phyloP scores from a whole-genome alignment of 768 basidiomycete genomes.

The Auricularia sp. region DNA sequence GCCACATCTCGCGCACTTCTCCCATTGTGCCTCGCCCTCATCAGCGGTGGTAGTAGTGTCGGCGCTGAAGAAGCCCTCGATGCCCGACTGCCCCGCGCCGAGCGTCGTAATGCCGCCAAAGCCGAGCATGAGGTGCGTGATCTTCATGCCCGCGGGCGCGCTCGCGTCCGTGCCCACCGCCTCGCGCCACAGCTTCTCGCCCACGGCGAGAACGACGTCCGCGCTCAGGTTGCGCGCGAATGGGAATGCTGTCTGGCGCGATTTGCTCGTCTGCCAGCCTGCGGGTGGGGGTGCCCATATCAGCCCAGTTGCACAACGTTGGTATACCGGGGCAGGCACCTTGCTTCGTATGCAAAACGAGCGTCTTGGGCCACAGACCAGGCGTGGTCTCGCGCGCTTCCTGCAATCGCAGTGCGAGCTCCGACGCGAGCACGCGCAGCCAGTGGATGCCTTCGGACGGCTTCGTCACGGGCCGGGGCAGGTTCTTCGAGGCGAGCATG shows the following conservation, averaged over 20 bases:
- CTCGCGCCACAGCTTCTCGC: conserved; percentile 79
- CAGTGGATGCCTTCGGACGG: conserved; percentile 74
- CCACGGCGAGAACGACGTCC: conserved; percentile 65
- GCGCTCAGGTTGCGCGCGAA: conserved; percentile 65
- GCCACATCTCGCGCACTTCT: conserved; percentile 2
- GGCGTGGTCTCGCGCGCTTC: conserved; percentile 67
- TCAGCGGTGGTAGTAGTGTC: conserved; percentile 10
- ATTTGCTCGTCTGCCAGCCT: conserved; percentile 60
- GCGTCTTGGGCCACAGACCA: conserved; percentile 84
- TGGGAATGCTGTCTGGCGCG: conserved; percentile 83
- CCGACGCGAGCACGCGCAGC: conserved; percentile 85
- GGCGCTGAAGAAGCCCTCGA: conserved; percentile 72
- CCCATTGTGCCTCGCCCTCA: conserved; percentile 6
- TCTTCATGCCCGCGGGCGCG: conserved; percentile 35
- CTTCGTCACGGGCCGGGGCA: conserved; percentile 66
- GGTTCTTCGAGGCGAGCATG: conserved; percentile 95
- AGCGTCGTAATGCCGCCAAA: conserved; percentile 69
- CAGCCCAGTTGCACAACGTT: too few relatives aligned
- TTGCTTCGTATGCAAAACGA: conserved; percentile 29
- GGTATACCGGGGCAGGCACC: too few relatives aligned
- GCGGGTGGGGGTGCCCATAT: neutral
- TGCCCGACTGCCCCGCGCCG: conserved; percentile 74
- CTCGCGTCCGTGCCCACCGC: conserved; percentile 44
- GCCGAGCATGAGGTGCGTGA: conserved; percentile 60
- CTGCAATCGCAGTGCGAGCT: conserved; percentile 73